These are phyloP conservation scores for Starmerella apicola DNA, from an alignment of 805 yeast species.

Conservation along the genomic window DNA sequence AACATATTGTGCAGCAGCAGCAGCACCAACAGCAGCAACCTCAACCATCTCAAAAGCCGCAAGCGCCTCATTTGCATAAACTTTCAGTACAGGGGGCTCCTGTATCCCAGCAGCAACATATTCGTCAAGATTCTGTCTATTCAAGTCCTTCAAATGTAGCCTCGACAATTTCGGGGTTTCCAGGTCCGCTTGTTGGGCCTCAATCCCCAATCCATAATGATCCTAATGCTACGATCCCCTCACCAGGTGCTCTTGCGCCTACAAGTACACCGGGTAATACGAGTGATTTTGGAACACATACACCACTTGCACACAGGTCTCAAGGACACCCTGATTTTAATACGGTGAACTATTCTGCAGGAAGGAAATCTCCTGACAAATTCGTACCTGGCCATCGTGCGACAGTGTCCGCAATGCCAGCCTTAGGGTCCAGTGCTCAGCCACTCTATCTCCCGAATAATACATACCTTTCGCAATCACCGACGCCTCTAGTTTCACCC, in stretches of 20 bases:
- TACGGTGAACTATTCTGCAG: neutral
- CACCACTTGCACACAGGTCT: too few relatives aligned
- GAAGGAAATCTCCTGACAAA: conserved; percentile 11
- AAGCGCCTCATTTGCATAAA: too few relatives aligned
- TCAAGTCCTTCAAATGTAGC: neutral
- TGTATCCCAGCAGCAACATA: too few relatives aligned
- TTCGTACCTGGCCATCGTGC: conserved; percentile 18
- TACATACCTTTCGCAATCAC: neutral
- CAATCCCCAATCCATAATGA: neutral
- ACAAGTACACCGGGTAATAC: too few relatives aligned
- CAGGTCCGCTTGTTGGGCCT: conserved; percentile 6
- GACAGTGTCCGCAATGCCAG: conserved; percentile 20
- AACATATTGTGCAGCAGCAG: neutral
- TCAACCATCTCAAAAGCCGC: conserved; percentile 13
- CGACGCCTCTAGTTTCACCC: neutral
- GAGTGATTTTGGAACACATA: too few relatives aligned
- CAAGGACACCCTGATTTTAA: neutral
- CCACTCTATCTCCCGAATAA: neutral
- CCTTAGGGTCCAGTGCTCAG: conserved; percentile 7
- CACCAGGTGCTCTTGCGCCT: neutral
- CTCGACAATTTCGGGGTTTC: conserved; percentile 13
- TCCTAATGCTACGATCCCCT: neutral
- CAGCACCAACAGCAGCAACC: conserved; percentile 20
- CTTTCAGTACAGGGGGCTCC: too few relatives aligned
- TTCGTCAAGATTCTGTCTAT: too few relatives aligned